Conservation (phyloP, 1,284 basidiomycete genomes). For the Jaminaea rosea region DNA sequence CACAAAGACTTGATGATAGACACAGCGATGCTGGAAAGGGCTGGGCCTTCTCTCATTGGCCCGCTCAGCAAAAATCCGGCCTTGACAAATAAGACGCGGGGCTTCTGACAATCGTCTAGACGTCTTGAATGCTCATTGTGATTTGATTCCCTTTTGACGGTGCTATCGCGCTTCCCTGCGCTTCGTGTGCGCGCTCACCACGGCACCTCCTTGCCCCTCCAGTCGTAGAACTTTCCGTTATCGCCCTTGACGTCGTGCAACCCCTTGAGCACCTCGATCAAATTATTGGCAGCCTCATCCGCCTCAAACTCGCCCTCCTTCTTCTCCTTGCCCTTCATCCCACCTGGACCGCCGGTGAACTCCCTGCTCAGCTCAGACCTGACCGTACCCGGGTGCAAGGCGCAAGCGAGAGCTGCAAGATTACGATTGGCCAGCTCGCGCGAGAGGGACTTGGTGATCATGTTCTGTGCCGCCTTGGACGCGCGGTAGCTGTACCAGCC, state of each 20-base stretch:
- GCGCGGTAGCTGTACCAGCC: constrained; percentile 67
- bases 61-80: too few relatives aligned
- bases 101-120: too few relatives aligned
- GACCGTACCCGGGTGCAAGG: constrained; percentile 49
- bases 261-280: constrained; percentile 55
- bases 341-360: constrained; percentile 33
- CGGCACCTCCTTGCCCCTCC: constrained; percentile 56
- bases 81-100: too few relatives aligned
- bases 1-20: too few relatives aligned
- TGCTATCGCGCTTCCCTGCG: too few relatives aligned
- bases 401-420: constrained; percentile 53
- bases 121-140: too few relatives aligned
- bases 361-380: constrained; percentile 54
- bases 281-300: constrained; percentile 56
- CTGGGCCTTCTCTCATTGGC: too few relatives aligned
- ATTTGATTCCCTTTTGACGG: too few relatives aligned
- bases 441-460: constrained; percentile 62
- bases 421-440: constrained; percentile 56
- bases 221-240: constrained; percentile 63
- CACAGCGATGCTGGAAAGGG: too few relatives aligned
- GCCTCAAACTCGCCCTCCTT: constrained; percentile 55
- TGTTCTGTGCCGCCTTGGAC: constrained; percentile 67
- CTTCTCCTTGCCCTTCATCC: constrained; percentile 28
- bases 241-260: constrained; percentile 51
- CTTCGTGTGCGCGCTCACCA: constrained; percentile 34